Percentiles rank a stretch among this genome's conserved stretches.
Conservation (phyloP, 306 rosid genomes). For the Spatholobus suberectus region DNA sequence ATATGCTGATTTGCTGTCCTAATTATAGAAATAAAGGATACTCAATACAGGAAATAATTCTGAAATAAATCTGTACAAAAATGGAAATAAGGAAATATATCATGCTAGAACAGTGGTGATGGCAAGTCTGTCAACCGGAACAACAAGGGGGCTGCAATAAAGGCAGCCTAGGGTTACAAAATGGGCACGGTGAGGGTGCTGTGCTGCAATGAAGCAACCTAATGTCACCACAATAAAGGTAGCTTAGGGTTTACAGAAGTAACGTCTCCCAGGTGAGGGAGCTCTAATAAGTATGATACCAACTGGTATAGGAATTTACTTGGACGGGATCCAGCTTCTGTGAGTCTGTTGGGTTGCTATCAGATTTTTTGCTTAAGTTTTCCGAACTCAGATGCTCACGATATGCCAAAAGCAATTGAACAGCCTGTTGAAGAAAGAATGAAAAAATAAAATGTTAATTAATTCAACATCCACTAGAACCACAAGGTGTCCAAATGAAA, state of each 20-base stretch:
- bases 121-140: not conserved
- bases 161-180: not conserved
- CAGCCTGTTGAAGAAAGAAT: slow-evolving; percentile 65
- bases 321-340: slow-evolving; percentile 81
- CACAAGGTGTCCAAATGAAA: not conserved
- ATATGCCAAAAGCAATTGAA: slow-evolving; percentile 70
- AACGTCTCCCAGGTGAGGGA: not conserved
- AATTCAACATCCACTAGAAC: slow-evolving; percentile 10
- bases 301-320: slow-evolving; percentile 49
- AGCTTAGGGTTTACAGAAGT: not conserved
- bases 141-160: not conserved
- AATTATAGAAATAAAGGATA: not conserved
- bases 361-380: slow-evolving; percentile 43
- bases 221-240: not conserved
- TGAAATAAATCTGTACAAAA: not conserved
- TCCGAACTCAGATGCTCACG: slow-evolving; percentile 55
- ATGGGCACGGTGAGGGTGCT: not conserved
- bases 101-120: not conserved
- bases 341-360: slow-evolving; percentile 50
- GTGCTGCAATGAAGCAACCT: not conserved
- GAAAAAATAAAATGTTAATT: slow-evolving; percentile 19
- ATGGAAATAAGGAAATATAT: not conserved
- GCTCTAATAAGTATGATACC: not conserved
- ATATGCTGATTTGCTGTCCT: not conserved
- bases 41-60: not conserved